Base-by-base conservation (phyloP, 2,329 filamentous ascomycete genomes). In the Diaporthe sp. region DNA sequence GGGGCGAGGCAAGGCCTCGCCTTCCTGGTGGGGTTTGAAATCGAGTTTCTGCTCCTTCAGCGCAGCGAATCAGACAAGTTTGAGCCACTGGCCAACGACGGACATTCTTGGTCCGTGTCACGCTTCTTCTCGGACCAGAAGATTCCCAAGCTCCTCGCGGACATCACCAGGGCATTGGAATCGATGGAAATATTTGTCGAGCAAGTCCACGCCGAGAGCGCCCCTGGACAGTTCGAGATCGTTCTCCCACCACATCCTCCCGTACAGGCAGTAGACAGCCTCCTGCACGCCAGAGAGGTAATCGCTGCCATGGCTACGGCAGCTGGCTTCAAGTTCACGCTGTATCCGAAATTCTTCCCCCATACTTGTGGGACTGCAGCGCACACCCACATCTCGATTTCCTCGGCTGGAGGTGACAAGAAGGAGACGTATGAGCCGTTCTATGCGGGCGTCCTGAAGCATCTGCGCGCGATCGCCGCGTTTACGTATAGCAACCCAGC, bases 211-310 rank as follows among this genome's bases (percentile, higher is more conserved):
- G 87, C 94, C 0, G 94, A 97, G 82, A 91, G 90, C 57, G 91
- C 92, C 0, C 88, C 89, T 0, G 94, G 94, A 1, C 94, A 97
- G 81, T 97, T 94, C 82, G 94, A 96, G 82, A 90, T 97, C 73
- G 86, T 95, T 2, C 88, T 97, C 0, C 89, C 93, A 0, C 90
- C 92, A 0, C 86, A 88, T 0, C 84, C 90, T 0, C 91, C 94
- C 0, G 83, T 96, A 0, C 85, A 90, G 55, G 94, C 94, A 0
- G 90, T 95, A 39, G 95, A 97, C 81, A 89, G 87, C 0, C 87
- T 97, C 1, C 85, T 96, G 8, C 93, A 93, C 81, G 88, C 94
- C 0, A 90, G 94, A 1, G 92, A 95, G 78, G 89, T 93, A 39
- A 91, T 97, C 76, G 87, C 89, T 4, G 88, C 90, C 37, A 87